Percentiles rank a stretch among this genome's conserved stretches.
phyloP scores from a whole-genome alignment of 768 basidiomycete species.

The Kwoniella bestiolae region DNA sequence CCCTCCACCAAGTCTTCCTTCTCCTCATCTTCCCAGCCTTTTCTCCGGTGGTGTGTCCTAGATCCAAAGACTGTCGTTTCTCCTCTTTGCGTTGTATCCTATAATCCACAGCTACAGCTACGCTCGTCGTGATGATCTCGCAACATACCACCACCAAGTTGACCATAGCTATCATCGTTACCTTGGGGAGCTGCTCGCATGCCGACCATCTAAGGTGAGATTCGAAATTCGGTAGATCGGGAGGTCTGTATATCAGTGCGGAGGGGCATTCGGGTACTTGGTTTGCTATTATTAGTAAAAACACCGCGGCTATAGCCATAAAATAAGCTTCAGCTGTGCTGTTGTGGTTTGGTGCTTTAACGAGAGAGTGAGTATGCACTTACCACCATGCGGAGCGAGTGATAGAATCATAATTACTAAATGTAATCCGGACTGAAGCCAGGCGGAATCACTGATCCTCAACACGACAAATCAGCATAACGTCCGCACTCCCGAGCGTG shows the following conservation, averaged over 20 bases:
- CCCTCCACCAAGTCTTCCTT: conserved; percentile 12
- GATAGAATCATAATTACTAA: conserved; percentile 18
- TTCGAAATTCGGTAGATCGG: conserved; percentile 14
- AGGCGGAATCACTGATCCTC: conserved; percentile 21
- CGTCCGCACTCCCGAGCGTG: no score
- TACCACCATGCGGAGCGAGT: conserved; percentile 9
- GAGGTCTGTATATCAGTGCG: conserved; percentile 11
- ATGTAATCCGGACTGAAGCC: conserved; percentile 21
- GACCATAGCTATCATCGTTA: conserved; percentile 13
- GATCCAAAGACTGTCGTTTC: not conserved
- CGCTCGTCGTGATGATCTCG: conserved; percentile 6
- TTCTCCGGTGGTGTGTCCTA: not conserved
- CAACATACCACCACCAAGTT: conserved; percentile 5
- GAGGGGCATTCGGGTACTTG: conserved; percentile 22
- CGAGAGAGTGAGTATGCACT: not conserved
- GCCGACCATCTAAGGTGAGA: conserved; percentile 18
- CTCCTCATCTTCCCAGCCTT: conserved; percentile 8
- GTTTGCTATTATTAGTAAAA: conserved; percentile 8
- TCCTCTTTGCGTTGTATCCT: conserved; percentile 15
- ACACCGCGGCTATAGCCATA: conserved; percentile 1
- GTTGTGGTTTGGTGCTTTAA: not conserved
- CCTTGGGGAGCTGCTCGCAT: conserved; percentile 12
- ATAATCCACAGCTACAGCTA: conserved; percentile 15
- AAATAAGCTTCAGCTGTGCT: not conserved
- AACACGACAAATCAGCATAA: not conserved